Base-by-base conservation (phyloP, 768 basidiomycete genomes). In the Arthromyces matolae region DNA sequence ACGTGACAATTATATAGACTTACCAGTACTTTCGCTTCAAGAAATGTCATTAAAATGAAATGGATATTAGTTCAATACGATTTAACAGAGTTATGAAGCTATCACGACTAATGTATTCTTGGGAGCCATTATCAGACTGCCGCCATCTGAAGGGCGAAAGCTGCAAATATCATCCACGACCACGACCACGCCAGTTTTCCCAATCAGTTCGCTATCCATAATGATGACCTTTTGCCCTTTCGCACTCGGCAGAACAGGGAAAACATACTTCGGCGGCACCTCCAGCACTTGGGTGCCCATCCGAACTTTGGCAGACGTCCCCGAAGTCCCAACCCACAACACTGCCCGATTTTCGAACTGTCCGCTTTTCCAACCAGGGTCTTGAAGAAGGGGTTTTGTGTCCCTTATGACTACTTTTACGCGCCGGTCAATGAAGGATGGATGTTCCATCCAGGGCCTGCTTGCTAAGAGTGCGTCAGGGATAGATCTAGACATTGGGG, bases 351-450 rank as follows among this genome's bases (percentile, higher is more conserved):
- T 31, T 44, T 50, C 42, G 19, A 43, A 25, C 14, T 44, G 28
- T 4, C 49, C 42, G 22, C 28, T 25, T 32, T 44, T 36, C 49
- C 49, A 50, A 23, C 49, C 49, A 1, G 35, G 49, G 19, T 50
- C 27, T 1, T 16, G 35, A 8, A 43, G 28, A 36, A 38, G 24
- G 2, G 42, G 18, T 24, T 33, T 50, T 1, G 42, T 50, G 9
- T 43, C 14, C 4, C 22, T 9, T 8, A 43, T 49, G 6, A 37
- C 23, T 3, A 49, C 33, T 29, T n/a, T 37, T 16, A 49, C 22
- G 14, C 19, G 18, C 19, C 37, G 37, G 2, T 16, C 19, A 18
- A 18, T 13, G 19, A 43, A 37, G 3, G 1, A 4, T 7, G 31
- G 22, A 6, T 28, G 28, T 16, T 43, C 42, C 42, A 49, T 43